Percentiles rank a stretch among this genome's conserved stretches.
These are phyloP conservation scores for Phytopythium sindhum DNA, from an alignment of 352 stramenopile species.

Conservation along the genomic window DNA sequence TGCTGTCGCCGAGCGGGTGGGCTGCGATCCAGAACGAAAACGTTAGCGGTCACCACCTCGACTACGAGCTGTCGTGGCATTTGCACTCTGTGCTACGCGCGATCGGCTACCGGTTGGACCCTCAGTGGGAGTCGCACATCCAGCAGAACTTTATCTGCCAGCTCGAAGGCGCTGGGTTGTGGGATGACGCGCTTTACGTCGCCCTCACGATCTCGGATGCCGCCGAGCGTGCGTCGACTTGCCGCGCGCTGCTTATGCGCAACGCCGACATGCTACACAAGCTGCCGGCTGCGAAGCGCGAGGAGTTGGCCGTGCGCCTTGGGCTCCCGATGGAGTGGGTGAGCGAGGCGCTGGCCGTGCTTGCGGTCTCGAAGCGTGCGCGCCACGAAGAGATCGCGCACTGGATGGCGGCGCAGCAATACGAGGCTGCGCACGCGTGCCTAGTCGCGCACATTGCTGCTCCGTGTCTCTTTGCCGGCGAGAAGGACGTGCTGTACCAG, in stretches of 20 bases:
- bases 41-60: slow-evolving; percentile 28
- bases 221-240: slow-evolving; percentile 51
- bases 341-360: slow-evolving; percentile 63
- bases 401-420: slow-evolving; percentile 62
- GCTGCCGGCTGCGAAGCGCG: slow-evolving; percentile 27
- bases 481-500: slow-evolving; percentile 53
- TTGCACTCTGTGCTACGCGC: slow-evolving; percentile 68
- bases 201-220: slow-evolving; percentile 66
- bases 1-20: slow-evolving; percentile 61
- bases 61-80: slow-evolving; percentile 82
- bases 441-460: slow-evolving; percentile 58
- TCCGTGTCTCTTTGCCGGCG: slow-evolving; percentile 55
- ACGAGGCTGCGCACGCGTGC: slow-evolving; percentile 58
- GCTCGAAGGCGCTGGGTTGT: slow-evolving; percentile 58
- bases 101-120: slow-evolving; percentile 70
- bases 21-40: slow-evolving; percentile 14
- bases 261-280: slow-evolving; percentile 54
- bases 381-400: slow-evolving; percentile 67
- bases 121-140: slow-evolving; percentile 75
- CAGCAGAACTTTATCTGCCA: slow-evolving; percentile 81
- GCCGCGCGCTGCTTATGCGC: slow-evolving; percentile 57
- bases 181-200: slow-evolving; percentile 77
- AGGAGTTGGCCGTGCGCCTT: slow-evolving; percentile 49
- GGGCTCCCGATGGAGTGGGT: slow-evolving; percentile 61
- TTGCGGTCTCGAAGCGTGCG: slow-evolving; percentile 38